These are phyloP conservation scores for Flaveria linearis DNA, from an alignment of 129 eudicot genomes.

Conservation along the genomic window DNA sequence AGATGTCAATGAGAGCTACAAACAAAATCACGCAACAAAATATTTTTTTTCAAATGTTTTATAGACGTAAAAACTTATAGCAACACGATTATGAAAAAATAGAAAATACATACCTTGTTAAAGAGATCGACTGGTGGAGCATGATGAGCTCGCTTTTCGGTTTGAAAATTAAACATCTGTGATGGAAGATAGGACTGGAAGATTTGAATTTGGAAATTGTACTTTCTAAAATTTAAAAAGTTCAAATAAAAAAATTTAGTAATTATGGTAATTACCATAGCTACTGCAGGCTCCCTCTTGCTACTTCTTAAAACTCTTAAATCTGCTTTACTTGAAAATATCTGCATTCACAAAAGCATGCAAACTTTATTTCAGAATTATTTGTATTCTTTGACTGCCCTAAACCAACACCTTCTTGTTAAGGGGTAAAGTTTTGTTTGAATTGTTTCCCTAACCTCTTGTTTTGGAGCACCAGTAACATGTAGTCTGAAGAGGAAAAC, in stretches of 20 bases:
- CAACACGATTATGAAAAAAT: background rate
- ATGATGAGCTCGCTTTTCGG: constrained; percentile 62
- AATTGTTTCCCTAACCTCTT: constrained; percentile 42
- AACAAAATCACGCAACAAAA: constrained; percentile 5
- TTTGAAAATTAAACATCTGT: constrained; percentile 80
- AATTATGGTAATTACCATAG: constrained; percentile 49
- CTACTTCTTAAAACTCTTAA: constrained; percentile 67
- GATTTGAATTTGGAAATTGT: background rate
- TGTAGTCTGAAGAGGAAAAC: constrained; percentile 39
- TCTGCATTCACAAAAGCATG: constrained; percentile 47
- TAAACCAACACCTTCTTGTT: constrained; percentile 60
- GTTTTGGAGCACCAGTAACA: constrained; percentile 39
- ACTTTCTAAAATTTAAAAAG: background rate
- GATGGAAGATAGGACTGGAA: background rate
- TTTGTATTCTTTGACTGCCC: background rate
- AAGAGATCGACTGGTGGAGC: constrained; percentile 84
- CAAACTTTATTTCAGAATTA: background rate
- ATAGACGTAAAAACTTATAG: background rate
- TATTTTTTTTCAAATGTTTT: background rate
- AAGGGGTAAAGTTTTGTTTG: constrained; percentile 71
- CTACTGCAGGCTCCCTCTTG: constrained; percentile 71
- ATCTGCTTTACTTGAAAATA: constrained; percentile 75
- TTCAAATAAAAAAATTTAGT: background rate
- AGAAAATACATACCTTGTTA: constrained; percentile 57
- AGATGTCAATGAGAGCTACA: constrained; percentile 72